Conservation (phyloP, 345 rosid species). For the Clausena lansium region DNA sequence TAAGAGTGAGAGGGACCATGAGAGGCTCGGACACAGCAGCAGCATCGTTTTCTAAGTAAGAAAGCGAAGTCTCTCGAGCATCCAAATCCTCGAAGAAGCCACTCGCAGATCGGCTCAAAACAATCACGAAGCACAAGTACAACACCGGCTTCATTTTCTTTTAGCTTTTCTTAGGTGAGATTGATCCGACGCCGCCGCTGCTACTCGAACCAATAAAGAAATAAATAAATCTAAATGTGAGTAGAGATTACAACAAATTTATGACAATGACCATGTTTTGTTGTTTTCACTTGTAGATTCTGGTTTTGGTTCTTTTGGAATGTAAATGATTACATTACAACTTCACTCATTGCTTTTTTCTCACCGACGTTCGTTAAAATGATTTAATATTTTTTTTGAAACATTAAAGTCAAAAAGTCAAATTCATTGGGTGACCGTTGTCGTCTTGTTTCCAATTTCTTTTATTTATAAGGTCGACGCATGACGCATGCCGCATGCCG, state of each 20-base stretch:
- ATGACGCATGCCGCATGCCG: too few species aligned
- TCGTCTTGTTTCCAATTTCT: not conserved
- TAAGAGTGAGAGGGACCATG: slow-evolving; percentile 74
- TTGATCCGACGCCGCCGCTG: too few species aligned
- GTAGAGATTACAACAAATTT: not conserved
- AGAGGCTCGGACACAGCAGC: slow-evolving; percentile 30
- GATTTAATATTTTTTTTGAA: too few species aligned
- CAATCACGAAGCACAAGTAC: slow-evolving; percentile 16
- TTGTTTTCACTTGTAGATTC: not conserved
- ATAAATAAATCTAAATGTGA: not conserved
- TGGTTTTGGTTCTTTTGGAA: not conserved
- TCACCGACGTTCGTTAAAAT: not conserved
- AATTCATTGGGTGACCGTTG: not conserved
- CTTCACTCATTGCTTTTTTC: not conserved
- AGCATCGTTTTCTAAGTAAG: slow-evolving; percentile 26
- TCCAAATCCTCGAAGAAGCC: slow-evolving; percentile 28
- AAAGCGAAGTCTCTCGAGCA: slow-evolving; percentile 25
- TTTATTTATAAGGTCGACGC: not conserved
- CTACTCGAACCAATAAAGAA: too few species aligned
- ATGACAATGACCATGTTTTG: not conserved
- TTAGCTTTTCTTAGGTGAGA: not conserved
- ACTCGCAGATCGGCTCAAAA: slow-evolving; percentile 43
- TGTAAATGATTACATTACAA: not conserved
- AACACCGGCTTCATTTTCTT: slow-evolving; percentile 1
- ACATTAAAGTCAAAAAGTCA: not conserved